These are phyloP conservation scores for Sugiyamaella boreocaroliniensis DNA, from an alignment of 805 yeast genomes.

Conservation along the genomic window DNA sequence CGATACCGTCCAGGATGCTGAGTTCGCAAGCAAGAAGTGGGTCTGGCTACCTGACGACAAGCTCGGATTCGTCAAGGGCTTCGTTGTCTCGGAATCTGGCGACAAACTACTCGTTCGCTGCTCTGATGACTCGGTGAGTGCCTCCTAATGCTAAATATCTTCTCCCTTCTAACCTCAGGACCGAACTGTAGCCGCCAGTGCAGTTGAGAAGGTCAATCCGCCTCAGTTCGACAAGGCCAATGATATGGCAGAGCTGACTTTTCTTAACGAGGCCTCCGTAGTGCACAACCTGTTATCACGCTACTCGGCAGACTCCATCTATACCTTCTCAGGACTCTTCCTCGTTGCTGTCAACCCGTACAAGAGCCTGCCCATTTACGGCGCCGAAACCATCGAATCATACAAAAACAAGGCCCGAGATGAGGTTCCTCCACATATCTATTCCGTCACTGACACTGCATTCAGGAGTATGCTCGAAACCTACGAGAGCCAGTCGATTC, in stretches of 20 bases:
- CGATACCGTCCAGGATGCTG: conserved; percentile 21
- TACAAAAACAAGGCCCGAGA: conserved; percentile 46
- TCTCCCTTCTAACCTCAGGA: conserved; percentile 25
- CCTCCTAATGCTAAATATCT: background rate
- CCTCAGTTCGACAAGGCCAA: conserved; percentile 81
- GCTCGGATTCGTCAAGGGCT: conserved; percentile 54
- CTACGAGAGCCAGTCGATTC: conserved; percentile 73
- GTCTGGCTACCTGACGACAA: conserved; percentile 73
- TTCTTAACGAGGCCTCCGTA: conserved; percentile 93
- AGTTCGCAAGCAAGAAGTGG: conserved; percentile 42
- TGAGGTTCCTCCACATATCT: conserved; percentile 69
- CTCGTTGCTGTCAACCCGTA: conserved; percentile 95
- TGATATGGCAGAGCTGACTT: conserved; percentile 94
- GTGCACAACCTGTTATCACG: conserved; percentile 73
- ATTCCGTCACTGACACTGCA: conserved; percentile 82
- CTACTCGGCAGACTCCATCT: conserved; percentile 70
- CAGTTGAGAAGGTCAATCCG: conserved; percentile 73
- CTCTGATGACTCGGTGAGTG: conserved; percentile 34
- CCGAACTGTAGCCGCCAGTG: conserved; percentile 38
- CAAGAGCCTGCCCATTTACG: conserved; percentile 64
- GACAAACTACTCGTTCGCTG: conserved; percentile 36
- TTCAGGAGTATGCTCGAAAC: conserved; percentile 65
- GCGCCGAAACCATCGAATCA: conserved; percentile 45
- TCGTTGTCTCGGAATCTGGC: conserved; percentile 41
- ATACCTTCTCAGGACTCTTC: conserved; percentile 92